phyloP scores from a whole-genome alignment of 768 basidiomycete genomes.

The Leccinellum albellum region DNA sequence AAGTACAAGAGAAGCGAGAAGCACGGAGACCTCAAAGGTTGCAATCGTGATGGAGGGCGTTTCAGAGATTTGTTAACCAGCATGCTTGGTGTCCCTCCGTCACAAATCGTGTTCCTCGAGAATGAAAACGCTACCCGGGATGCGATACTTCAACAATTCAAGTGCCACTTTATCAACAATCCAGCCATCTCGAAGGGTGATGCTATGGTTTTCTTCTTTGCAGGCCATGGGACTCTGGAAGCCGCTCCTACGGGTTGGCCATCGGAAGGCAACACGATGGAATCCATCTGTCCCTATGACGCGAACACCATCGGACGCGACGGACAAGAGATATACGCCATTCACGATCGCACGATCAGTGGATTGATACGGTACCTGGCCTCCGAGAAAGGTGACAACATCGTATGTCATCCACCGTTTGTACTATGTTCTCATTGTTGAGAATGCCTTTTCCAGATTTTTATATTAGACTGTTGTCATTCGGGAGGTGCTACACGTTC shows the following conservation, averaged over 20 bases:
- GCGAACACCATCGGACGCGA: conserved; percentile 1
- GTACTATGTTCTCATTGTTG: neutral
- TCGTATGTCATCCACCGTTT: conserved; percentile 2
- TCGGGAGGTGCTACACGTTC: conserved; percentile 16
- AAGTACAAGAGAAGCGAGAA: neutral
- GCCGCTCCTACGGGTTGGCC: conserved; percentile 15
- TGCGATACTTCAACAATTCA: conserved; percentile 6
- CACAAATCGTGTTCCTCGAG: conserved; percentile 13
- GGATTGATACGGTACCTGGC: conserved; percentile 14
- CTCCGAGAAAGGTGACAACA: conserved; percentile 16
- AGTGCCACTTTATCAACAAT: conserved; percentile 9
- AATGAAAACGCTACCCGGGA: conserved; percentile 15
- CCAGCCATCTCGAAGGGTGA: conserved; percentile 9
- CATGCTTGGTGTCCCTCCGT: conserved; percentile 10
- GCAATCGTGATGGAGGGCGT: conserved; percentile 16
- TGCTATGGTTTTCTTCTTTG: conserved; percentile 18
- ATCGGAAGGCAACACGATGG: conserved; percentile 11
- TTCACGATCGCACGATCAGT: conserved; percentile 16
- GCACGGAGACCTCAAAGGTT: conserved; percentile 4
- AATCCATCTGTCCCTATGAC: conserved; percentile 16
- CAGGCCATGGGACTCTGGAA: conserved; percentile 13
- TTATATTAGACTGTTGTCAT: conserved; percentile 19
- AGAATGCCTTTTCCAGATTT: conserved; percentile 3
- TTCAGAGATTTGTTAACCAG: conserved; percentile 8
- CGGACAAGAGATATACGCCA: conserved; percentile 6